Evolutionary conservation across 2,329 filamentous ascomycete genomes (phyloP), one percentile per base, ranked within the genome.

Genomic region (Fusarium sp.): DNA sequence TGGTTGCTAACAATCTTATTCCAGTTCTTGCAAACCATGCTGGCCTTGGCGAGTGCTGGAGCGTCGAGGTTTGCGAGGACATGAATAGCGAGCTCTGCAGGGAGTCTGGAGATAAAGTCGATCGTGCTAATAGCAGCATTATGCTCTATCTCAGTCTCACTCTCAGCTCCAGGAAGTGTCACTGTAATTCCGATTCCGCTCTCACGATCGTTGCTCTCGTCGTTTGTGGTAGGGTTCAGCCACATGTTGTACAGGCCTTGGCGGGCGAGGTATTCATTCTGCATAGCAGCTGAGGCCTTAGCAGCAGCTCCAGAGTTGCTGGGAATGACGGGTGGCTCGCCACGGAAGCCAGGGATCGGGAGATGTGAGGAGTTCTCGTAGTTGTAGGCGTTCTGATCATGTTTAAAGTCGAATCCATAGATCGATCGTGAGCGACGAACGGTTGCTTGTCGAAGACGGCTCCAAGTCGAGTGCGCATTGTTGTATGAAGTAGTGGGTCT

Each of bases 121-220:
- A 90, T 82, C 50, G 86, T 84, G 77, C 84, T 86, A 65, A 89
- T 89, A 57, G 76, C 80, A 26, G 81, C 75, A 35, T 83, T 82
- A 36, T 81, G 78, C 14, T 78, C 79, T 18, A 79, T 70, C n/a
- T 78, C 79, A 10, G 74, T 78, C 4, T 81, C 78, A 22, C 31
- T 44, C 12, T 84, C 82, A 3, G 79, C 71, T 7, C 83, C 83
- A 24, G 83, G 81, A 24, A 84, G 79, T 4, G 86, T 86, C 6
- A 91, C 80, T 2, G 86, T 83, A 55, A 92, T 91, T 36, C 89
- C 89, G 58, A 92, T 91, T 26, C 90, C 90, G 74, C 90, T 91
- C 80, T 92, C 90, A 31, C 86, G 83, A 72, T 92, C 89, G 71
- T 87, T 89, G 53, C 81, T 82, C 24, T 87, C 86, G 6, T 89